phyloP scores from a whole-genome alignment of 2,329 filamentous ascomycete species.

The Fusarium torreyae region DNA sequence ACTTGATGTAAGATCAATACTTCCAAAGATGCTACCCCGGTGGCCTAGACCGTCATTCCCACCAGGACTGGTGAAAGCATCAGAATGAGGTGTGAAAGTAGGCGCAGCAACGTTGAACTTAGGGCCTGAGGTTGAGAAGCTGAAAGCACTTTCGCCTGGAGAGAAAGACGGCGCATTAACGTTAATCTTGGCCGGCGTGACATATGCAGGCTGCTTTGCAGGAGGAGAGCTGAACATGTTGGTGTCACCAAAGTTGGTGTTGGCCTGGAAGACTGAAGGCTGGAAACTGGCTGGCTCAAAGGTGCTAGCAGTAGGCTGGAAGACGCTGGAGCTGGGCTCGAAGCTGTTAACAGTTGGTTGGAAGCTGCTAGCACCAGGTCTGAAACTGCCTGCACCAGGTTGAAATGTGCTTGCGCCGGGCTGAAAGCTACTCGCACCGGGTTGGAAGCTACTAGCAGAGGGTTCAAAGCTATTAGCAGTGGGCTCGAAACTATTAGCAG shows the following conservation, averaged over 20 bases:
- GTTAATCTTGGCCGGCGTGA: constrained; percentile 70
- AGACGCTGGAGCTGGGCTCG: constrained; percentile 57
- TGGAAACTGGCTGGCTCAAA: constrained; percentile 54
- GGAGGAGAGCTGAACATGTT: constrained; percentile 43
- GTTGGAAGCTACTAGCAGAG: constrained; percentile 61
- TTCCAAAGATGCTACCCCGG: constrained; percentile 75
- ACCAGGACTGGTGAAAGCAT: constrained; percentile 63
- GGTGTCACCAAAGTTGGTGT: constrained; percentile 23
- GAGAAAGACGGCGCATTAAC: constrained; percentile 79
- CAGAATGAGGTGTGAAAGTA: constrained; percentile 77
- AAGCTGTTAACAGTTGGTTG: constrained; percentile 53
- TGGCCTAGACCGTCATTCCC: constrained; percentile 61
- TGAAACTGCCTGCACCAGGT: constrained; percentile 20
- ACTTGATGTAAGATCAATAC: constrained; percentile 73
- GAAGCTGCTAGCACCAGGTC: constrained; percentile 15
- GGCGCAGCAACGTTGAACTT: constrained; percentile 84
- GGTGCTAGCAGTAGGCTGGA: constrained; percentile 20
- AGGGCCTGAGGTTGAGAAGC: constrained; percentile 75
- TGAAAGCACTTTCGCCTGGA: constrained; percentile 76
- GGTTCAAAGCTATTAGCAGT: constrained; percentile 44
- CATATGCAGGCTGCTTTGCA: constrained; percentile 30
- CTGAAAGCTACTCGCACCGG: constrained; percentile 22
- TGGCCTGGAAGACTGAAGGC: constrained; percentile 63
- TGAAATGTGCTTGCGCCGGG: constrained; percentile 22
- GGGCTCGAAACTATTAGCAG: constrained; percentile 38